Evolutionary conservation across 2,329 filamentous ascomycete species (phyloP).

Genomic region (Orbilia brochopaga): DNA sequence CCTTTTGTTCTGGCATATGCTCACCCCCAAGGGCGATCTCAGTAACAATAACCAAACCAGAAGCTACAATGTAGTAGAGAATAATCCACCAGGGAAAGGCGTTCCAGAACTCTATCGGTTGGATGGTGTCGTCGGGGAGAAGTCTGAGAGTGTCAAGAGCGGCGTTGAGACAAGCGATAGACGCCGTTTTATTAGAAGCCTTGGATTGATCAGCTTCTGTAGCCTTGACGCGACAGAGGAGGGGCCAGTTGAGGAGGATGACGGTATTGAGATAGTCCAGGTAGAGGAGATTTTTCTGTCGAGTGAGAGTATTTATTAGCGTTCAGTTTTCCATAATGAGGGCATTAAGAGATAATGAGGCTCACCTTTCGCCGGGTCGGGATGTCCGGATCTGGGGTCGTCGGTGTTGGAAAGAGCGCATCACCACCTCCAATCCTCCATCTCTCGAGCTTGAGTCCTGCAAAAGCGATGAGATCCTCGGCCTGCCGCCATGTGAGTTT

Average conservation of each 20-base stretch:
- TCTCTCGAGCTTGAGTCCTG: slow-evolving; percentile 28
- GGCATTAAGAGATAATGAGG: slow-evolving; percentile 15
- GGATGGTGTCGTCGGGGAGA: slow-evolving; percentile 51
- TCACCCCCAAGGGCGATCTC: slow-evolving; percentile 53
- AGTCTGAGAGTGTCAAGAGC: slow-evolving; percentile 54
- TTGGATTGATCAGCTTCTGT: slow-evolving; percentile 49
- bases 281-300: slow-evolving; percentile 45
- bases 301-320: slow-evolving; percentile 17
- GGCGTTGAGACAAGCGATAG: slow-evolving; percentile 53
- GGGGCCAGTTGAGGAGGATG: slow-evolving; percentile 52
- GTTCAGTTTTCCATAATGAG: not conserved
- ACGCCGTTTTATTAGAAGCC: slow-evolving; percentile 54
- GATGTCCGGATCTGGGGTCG: slow-evolving; percentile 18
- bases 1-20: slow-evolving; percentile 55
- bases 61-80: slow-evolving; percentile 53
- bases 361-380: slow-evolving; percentile 47
- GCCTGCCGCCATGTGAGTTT: slow-evolving; percentile 54
- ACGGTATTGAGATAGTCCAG: slow-evolving; percentile 53
- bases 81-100: slow-evolving; percentile 54
- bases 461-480: slow-evolving; percentile 50
- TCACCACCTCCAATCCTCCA: slow-evolving; percentile 31
- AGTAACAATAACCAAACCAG: slow-evolving; percentile 53
- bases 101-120: slow-evolving; percentile 52
- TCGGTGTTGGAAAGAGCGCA: slow-evolving; percentile 23
- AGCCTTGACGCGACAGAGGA: slow-evolving; percentile 52